Conservation (phyloP, 306 rosid species). For the Canavalia gladiata region DNA sequence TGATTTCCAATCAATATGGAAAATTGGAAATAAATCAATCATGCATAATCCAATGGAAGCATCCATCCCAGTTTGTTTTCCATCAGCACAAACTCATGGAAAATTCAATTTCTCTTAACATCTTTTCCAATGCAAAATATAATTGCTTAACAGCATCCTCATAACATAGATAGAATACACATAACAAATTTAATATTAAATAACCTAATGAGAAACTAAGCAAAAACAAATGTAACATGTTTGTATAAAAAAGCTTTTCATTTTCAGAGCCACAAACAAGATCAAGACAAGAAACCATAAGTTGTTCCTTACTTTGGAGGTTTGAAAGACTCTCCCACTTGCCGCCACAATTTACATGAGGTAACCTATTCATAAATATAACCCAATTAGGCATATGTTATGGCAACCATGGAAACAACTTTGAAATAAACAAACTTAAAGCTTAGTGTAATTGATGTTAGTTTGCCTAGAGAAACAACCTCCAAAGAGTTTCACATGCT, state of each 20-base stretch:
- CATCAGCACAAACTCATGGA: background rate
- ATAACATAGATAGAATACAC: too few species aligned
- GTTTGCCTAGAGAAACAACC: slow-evolving; percentile 38
- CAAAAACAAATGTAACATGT: background rate
- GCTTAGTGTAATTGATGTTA: slow-evolving; percentile 2
- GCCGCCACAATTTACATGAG: slow-evolving; percentile 95
- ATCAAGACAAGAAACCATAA: too few species aligned
- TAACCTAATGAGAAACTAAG: too few species aligned
- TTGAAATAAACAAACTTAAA: slow-evolving; percentile 38
- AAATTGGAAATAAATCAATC: slow-evolving; percentile 30
- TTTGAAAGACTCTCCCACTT: slow-evolving; percentile 98
- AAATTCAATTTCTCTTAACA: slow-evolving; percentile 4
- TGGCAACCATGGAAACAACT: slow-evolving; percentile 43
- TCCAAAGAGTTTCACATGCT: background rate
- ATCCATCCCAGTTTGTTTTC: slow-evolving; percentile 13
- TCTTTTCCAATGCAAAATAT: too few species aligned
- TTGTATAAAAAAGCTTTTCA: slow-evolving; percentile 26
- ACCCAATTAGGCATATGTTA: slow-evolving; percentile 42
- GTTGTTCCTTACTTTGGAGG: slow-evolving; percentile 88
- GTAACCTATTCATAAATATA: slow-evolving; percentile 76
- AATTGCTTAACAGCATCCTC: too few species aligned
- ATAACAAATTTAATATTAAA: too few species aligned
- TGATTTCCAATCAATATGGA: background rate
- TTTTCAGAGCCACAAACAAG: background rate
- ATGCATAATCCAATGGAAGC: slow-evolving; percentile 28